Percentiles rank a stretch among this genome's conserved stretches.
Evolutionary conservation across 441 rosid species (phyloP).

Genomic region (Heliophila coronopifolia): DNA sequence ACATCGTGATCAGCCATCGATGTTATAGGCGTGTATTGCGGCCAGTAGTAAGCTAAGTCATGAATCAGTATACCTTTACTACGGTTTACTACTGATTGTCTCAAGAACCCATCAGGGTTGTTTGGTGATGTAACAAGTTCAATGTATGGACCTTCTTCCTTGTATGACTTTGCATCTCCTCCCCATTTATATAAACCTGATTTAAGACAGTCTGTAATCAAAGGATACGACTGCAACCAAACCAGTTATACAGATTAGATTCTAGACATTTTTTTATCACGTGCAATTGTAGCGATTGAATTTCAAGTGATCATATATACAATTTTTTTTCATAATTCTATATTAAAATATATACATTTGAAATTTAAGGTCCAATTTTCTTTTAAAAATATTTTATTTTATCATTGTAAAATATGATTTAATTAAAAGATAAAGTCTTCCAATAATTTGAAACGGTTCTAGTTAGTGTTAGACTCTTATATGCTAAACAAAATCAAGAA

Average conservation of each 20-base stretch:
- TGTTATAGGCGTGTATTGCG: slow-evolving; percentile 76
- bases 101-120: slow-evolving; percentile 71
- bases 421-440: too few relatives aligned
- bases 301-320: too few relatives aligned
- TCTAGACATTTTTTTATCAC: too few relatives aligned
- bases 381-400: too few relatives aligned
- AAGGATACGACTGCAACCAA: slow-evolving; percentile 70
- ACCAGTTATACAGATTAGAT: not conserved
- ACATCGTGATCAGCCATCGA: slow-evolving; percentile 60
- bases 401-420: too few relatives aligned
- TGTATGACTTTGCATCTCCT: slow-evolving; percentile 67
- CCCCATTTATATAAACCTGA: slow-evolving; percentile 75
- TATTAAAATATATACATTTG: too few relatives aligned
- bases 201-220: slow-evolving; percentile 68
- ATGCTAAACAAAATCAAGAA: not conserved
- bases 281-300: too few relatives aligned
- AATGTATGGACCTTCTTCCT: slow-evolving; percentile 53
- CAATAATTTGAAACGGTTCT: too few relatives aligned
- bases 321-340: too few relatives aligned
- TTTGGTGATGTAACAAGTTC: slow-evolving; percentile 89
- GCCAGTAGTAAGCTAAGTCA: slow-evolving; percentile 93
- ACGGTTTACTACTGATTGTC: slow-evolving; percentile 60
- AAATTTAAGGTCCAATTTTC: too few relatives aligned
- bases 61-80: slow-evolving; percentile 63
- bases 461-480: slow-evolving; percentile 12